Percentiles rank a stretch among this genome's conserved stretches.
phyloP scores from a whole-genome alignment of 75 land plant genomes.

The Picea sitchensis region DNA sequence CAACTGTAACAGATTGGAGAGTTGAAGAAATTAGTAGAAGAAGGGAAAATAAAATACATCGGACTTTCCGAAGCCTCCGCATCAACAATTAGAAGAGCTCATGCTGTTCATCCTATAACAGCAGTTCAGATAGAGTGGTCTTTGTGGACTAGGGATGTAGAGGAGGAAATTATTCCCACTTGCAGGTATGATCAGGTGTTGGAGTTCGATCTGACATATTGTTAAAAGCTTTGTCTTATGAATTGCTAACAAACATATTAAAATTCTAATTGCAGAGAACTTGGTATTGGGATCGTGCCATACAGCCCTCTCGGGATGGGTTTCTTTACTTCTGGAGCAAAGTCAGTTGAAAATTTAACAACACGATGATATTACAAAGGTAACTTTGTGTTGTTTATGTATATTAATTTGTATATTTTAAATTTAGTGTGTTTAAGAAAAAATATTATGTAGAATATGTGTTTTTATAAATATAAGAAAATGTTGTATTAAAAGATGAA shows the following conservation, averaged over 20 bases:
- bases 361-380: slow-evolving; percentile 59
- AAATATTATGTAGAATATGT: no score
- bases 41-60: not conserved
- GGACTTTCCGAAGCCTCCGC: no score
- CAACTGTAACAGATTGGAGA: not conserved
- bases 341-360: slow-evolving; percentile 20
- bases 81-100: no score
- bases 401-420: not conserved
- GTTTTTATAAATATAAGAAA: no score
- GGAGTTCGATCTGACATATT: no score
- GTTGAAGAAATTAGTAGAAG: not conserved
- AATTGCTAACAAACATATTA: not conserved
- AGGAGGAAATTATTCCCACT: no score
- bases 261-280: slow-evolving; percentile 25
- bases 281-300: slow-evolving; percentile 67
- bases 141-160: no score
- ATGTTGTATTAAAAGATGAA: no score
- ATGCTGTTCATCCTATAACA: no score
- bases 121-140: no score
- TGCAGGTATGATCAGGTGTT: not conserved
- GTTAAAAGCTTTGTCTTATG: not conserved
- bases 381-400: slow-evolving; percentile 13
- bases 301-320: slow-evolving; percentile 75
- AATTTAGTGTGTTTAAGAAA: no score
- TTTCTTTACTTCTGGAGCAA: slow-evolving; percentile 42